Evolutionary conservation across 495 filamentous ascomycete species (phyloP), one percentile per base, ranked within the genome.

Genomic region (Penicillium maclennaniae): DNA sequence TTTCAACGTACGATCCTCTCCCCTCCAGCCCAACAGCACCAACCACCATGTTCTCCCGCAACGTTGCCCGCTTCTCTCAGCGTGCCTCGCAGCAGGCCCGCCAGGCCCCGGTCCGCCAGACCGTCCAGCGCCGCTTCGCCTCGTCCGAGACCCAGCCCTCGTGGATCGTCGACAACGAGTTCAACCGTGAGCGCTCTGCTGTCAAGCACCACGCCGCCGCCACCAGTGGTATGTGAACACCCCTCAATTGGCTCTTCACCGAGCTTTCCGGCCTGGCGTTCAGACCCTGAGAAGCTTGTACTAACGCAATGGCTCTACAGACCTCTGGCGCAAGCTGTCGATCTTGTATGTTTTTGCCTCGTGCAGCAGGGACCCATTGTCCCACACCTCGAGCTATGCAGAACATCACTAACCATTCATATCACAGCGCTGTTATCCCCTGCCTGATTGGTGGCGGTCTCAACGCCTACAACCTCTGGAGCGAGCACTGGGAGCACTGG

Each of bases 401-500:
- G 39, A 45, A 36, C 37, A 34, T 6, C 14, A 39, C 47, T 51
- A 44, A 51, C 51, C 21, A 37, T n/a, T 0, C 15, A 1, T 0
- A 10, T 0, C 45, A 54, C 60, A 95, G 90, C 65, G 81, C 73
- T 62, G 76, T 86, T 38, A 73, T 86, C 58, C 89, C 91, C 45
- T 72, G 68, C 69, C 76, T 97, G 53, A 75, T 88, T 56, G 71
- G 89, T 58, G 83, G 86, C 41, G 69, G 76, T 51, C 61, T 83
- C 63, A 97, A 96, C 71, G 89, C 92, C 63, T 93, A 89, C 68
- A 84, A 80, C 69, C 83, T 93, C 53, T 97, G 91, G 90, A 82
- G 79, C 54, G 89, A 95, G 83, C 92, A 97, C 74, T 96, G 91
- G 92, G 88, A 93, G 76, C 92, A 97, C 77, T 90, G 86, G 88